Base-by-base conservation (phyloP, 352 stramenopile species). In the Pythium apleroticum region DNA sequence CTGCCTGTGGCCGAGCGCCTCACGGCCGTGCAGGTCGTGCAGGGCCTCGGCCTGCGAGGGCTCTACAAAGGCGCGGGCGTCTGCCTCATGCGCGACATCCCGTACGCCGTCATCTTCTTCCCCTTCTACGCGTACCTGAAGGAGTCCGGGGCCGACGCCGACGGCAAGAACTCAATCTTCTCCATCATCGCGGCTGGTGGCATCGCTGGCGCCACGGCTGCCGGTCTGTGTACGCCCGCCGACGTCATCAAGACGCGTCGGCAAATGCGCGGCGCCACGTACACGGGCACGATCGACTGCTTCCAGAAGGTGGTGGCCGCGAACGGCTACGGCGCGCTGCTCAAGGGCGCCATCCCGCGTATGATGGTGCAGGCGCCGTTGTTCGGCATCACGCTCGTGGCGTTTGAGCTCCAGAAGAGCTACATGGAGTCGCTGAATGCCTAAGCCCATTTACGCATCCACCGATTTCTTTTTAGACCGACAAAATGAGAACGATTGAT, bases 41-140 rank as follows among this genome's bases (percentile, higher is more conserved):
- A 73, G 59, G 75, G 89, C 33, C 71, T 97, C 19, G 90, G 90
- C 0, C n/a, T 93, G 10, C 70, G 84, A 8, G 90, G 90, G 0
- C 66, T 97, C 30, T 97, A 97, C 80, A 93, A 89, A 54, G 90
- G 90, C 24, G 82, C 84, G 1, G 80, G 68, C 10, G 90, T 95
- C 28, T 98, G 91, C 57, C 77, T 98, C 24, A 67, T 98, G 65
- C 80, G 95, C 22, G 93, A 98, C 66, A 86, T 98, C 45, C 90
- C 91, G 24, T 98, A 98, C 80, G 90, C 89, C 14, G 80, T 95
- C 19, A 84, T 98, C 46, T 98, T 97, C 76, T 98, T 98, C 75
- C 90, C 93, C 9, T 69, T 80, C 41, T 98, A 98, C 75, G 89
- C 87, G 33, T 83, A 73, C 15, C 31, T 96, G 3, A 77, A 87